Evolutionary conservation across 2,329 filamentous ascomycete species (phyloP).

Genomic region (Cladosporium sp.): DNA sequence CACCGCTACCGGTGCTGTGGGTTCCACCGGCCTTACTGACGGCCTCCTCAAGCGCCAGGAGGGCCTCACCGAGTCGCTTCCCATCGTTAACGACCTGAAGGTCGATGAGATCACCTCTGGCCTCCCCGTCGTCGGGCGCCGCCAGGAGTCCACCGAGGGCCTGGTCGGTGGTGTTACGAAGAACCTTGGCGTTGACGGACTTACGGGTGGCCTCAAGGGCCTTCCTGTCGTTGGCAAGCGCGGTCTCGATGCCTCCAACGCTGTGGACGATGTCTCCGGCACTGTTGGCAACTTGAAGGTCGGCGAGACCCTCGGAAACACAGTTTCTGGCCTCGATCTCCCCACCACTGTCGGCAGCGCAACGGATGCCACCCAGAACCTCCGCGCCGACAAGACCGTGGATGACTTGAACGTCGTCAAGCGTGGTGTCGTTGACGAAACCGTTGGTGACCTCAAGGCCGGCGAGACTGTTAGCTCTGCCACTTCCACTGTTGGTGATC

Average conservation of each 20-base stretch:
- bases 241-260: neutral
- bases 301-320: neutral
- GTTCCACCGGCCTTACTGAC: neutral
- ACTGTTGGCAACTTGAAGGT: neutral
- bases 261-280: neutral
- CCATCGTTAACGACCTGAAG: neutral
- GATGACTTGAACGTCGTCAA: neutral
- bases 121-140: too few species aligned
- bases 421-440: neutral
- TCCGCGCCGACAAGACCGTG: neutral
- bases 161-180: neutral
- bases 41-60: neutral
- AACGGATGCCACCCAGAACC: neutral
- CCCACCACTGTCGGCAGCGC: neutral
- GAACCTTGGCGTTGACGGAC: neutral
- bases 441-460: neutral
- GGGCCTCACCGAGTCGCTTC: neutral
- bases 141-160: neutral
- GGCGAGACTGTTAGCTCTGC: neutral
- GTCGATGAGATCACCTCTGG: too few species aligned
- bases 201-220: too few species aligned
- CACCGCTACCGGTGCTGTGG: neutral
- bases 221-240: neutral
- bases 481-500: neutral
- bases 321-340: constrained; percentile 3